phyloP scores from a whole-genome alignment of 306 rosid species.

The Fagus sylvatica region DNA sequence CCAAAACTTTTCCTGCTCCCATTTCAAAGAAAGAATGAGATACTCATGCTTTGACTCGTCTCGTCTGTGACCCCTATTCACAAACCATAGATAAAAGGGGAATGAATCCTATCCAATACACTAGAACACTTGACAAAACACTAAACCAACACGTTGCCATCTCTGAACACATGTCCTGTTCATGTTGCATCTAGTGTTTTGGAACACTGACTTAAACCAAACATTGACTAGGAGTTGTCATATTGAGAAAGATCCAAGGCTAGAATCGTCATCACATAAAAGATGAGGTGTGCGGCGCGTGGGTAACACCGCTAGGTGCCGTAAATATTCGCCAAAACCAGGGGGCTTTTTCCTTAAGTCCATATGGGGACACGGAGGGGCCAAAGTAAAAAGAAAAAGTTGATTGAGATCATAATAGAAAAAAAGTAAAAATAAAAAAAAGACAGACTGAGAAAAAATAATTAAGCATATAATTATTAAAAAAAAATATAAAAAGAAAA shows the following conservation, averaged over 20 bases:
- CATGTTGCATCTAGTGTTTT: too few species aligned
- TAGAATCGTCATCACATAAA: conserved; percentile 11
- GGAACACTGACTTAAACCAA: too few species aligned
- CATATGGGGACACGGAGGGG: conserved; percentile 14
- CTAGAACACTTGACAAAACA: too few species aligned
- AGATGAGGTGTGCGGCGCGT: not conserved
- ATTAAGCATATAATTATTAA: not conserved
- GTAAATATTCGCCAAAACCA: conserved; percentile 39
- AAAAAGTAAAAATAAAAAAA: not conserved
- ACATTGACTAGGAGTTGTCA: not conserved
- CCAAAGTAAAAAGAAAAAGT: conserved; percentile 44
- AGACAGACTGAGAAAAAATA: not conserved
- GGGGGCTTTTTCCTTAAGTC: conserved; percentile 36
- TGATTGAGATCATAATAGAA: conserved; percentile 16
- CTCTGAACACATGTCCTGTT: too few species aligned
- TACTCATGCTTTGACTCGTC: too few species aligned
- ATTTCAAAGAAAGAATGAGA: too few species aligned
- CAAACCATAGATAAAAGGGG: too few species aligned
- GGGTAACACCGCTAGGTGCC: not conserved
- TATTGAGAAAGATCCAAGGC: not conserved
- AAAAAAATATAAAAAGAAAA: not conserved
- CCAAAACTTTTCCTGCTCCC: too few species aligned
- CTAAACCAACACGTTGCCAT: too few species aligned
- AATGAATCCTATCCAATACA: too few species aligned
- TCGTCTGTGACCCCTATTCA: too few species aligned